A percentile compares a stretch with the other conserved stretches of the same genome.
Conservation (phyloP, 495 filamentous ascomycete genomes). For the Hyphodiscus hymeniophilus region DNA sequence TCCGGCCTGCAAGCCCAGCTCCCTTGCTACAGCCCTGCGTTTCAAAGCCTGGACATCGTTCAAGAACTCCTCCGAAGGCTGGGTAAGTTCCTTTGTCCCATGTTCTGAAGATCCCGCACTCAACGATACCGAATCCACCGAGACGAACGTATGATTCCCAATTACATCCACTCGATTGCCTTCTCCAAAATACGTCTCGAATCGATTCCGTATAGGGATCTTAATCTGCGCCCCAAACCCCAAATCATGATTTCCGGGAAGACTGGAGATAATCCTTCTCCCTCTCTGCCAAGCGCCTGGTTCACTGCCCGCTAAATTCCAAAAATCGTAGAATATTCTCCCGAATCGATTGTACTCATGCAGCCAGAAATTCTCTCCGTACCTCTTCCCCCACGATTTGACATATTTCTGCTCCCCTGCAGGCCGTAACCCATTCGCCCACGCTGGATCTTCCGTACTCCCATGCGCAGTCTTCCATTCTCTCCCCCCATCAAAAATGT, state of each 20-base stretch:
- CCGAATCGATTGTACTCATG: slow-evolving; percentile 74
- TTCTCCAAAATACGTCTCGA: slow-evolving; percentile 82
- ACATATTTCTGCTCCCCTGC: slow-evolving; percentile 40
- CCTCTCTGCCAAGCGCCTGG: slow-evolving; percentile 31
- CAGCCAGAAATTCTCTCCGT: slow-evolving; percentile 73
- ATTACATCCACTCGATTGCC: slow-evolving; percentile 81
- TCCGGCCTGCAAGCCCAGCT: slow-evolving; percentile 43
- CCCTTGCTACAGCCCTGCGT: slow-evolving; percentile 43
- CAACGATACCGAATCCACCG: slow-evolving; percentile 78
- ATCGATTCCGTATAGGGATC: slow-evolving; percentile 66
- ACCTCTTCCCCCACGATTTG: slow-evolving; percentile 60
- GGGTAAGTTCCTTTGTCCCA: slow-evolving; percentile 50
- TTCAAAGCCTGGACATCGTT: slow-evolving; percentile 45
- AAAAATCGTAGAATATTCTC: slow-evolving; percentile 65
- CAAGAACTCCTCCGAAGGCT: slow-evolving; percentile 70
- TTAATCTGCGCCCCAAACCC: slow-evolving; percentile 85
- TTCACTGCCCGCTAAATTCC: slow-evolving; percentile 36
- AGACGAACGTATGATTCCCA: slow-evolving; percentile 94
- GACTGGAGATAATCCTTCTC: slow-evolving; percentile 63
- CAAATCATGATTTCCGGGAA: slow-evolving; percentile 97
- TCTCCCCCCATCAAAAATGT: slow-evolving; percentile 92
- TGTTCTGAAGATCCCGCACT: slow-evolving; percentile 57
- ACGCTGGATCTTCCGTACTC: slow-evolving; percentile 52
- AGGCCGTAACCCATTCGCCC: slow-evolving; percentile 39
- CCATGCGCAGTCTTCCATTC: slow-evolving; percentile 73